Conservation (phyloP, 2,329 filamentous ascomycete genomes). For the Epichloe sibirici region DNA sequence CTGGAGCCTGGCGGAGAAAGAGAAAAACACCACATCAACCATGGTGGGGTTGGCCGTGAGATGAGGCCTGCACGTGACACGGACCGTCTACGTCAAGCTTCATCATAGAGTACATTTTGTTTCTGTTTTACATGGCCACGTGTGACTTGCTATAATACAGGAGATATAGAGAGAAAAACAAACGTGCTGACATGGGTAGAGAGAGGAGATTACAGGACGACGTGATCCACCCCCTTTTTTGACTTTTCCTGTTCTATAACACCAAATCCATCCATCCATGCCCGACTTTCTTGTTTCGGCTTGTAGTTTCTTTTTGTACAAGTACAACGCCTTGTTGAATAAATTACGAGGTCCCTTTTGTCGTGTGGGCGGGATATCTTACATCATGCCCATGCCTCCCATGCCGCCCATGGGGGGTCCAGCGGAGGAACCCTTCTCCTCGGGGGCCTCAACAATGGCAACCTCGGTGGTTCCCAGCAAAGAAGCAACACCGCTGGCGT, state of each 20-base stretch:
- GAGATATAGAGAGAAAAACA: conserved; percentile 17
- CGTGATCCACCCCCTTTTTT: conserved; percentile 15
- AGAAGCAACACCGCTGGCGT: conserved; percentile 91
- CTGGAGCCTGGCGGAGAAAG: conserved; percentile 20
- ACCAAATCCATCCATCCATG: conserved; percentile 35
- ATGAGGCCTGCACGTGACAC: conserved; percentile 20
- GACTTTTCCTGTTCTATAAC: conserved; percentile 19
- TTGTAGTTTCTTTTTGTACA: conserved; percentile 14
- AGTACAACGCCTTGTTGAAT: conserved; percentile 14
- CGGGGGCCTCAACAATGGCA: conserved; percentile 88
- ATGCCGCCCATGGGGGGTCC: conserved; percentile 52
- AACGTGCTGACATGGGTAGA: conserved; percentile 16
- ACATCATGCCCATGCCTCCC: conserved; percentile 54
- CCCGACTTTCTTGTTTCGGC: conserved; percentile 13
- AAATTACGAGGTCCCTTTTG: background rate
- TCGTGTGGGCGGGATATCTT: conserved; percentile 21
- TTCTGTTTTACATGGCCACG: conserved; percentile 17
- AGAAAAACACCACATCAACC: conserved; percentile 20
- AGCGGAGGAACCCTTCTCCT: conserved; percentile 68
- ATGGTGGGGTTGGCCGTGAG: conserved; percentile 21
- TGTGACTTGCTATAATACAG: conserved; percentile 21
- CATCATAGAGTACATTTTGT: conserved; percentile 11
- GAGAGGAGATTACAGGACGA: conserved; percentile 23
- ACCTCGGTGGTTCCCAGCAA: conserved; percentile 97
- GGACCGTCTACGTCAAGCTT: background rate